Evolutionary conservation across 306 rosid species (phyloP).

Genomic region (Glycine latifolia): DNA sequence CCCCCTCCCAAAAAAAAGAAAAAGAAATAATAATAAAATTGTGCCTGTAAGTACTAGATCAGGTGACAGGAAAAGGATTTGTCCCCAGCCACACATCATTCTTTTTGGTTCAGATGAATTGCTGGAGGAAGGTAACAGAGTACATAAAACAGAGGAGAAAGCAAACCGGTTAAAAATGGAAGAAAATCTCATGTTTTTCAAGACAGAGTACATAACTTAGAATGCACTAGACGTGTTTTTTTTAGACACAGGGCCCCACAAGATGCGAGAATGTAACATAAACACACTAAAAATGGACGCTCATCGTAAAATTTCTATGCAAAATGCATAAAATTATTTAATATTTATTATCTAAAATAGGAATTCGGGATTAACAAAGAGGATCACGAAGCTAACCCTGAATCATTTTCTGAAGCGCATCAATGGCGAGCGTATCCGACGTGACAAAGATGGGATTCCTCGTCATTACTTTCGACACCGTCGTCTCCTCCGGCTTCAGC

Average conservation of each 20-base stretch:
- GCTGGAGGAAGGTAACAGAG: constrained; percentile 2
- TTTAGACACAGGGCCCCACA: background rate
- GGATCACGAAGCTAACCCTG: constrained; percentile 61
- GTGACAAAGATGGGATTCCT: constrained; percentile 86
- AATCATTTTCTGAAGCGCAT: constrained; percentile 97
- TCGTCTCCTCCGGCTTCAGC: constrained; percentile 74
- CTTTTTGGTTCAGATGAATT: background rate
- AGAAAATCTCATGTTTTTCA: constrained; percentile 19
- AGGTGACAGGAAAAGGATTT: background rate
- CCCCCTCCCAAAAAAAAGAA: too few relatives aligned
- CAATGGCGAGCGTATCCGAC: constrained; percentile 85
- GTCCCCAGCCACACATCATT: background rate
- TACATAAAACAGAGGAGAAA: background rate
- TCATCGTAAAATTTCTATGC: background rate
- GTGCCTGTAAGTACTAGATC: background rate
- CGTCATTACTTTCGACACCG: constrained; percentile 86
- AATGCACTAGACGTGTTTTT: too few relatives aligned
- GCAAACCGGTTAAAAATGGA: background rate
- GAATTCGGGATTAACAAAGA: background rate
- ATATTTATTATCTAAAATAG: too few relatives aligned
- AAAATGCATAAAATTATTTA: background rate
- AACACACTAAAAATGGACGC: background rate
- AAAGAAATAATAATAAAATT: background rate
- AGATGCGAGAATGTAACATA: background rate
- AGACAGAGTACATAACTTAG: background rate